phyloP scores from a whole-genome alignment of 768 basidiomycete species.

The Xerocomellus amylosporus region DNA sequence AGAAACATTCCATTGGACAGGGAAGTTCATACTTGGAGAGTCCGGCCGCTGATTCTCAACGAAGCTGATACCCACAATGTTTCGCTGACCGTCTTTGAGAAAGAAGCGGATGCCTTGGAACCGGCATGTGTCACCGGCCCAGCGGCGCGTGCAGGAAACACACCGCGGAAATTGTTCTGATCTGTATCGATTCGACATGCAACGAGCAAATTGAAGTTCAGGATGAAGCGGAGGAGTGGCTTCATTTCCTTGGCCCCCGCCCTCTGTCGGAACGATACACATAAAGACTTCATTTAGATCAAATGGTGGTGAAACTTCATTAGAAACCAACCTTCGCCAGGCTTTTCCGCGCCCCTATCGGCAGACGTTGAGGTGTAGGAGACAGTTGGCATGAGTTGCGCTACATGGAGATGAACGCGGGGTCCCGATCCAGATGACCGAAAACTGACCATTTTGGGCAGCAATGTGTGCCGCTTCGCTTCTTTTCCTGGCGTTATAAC shows the following conservation, averaged over 20 bases:
- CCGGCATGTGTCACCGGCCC: slow-evolving; percentile 85
- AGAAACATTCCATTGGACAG: slow-evolving; percentile 62
- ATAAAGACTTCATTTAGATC: slow-evolving; percentile 19
- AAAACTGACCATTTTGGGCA: slow-evolving; percentile 55
- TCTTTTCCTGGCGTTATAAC: slow-evolving; percentile 70
- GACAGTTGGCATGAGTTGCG: slow-evolving; percentile 45
- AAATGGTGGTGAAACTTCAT: neutral
- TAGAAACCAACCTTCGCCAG: slow-evolving; percentile 35
- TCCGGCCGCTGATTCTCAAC: slow-evolving; percentile 60
- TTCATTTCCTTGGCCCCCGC: slow-evolving; percentile 28
- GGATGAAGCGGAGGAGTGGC: slow-evolving; percentile 43
- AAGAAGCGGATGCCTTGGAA: slow-evolving; percentile 85
- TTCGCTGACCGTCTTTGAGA: slow-evolving; percentile 56
- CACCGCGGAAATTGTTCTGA: slow-evolving; percentile 74
- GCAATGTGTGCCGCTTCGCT: slow-evolving; percentile 65
- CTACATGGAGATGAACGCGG: slow-evolving; percentile 29
- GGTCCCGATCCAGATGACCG: slow-evolving; percentile 9
- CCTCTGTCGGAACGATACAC: slow-evolving; percentile 34
- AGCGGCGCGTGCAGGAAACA: slow-evolving; percentile 80
- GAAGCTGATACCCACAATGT: slow-evolving; percentile 67
- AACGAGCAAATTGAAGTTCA: slow-evolving; percentile 75
- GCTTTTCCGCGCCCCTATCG: slow-evolving; percentile 48
- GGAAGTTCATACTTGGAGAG: slow-evolving; percentile 57
- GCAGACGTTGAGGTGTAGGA: slow-evolving; percentile 38
- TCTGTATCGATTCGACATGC: slow-evolving; percentile 81